Base-by-base conservation (phyloP, 352 stramenopile species). In the Pythium apleroticum region DNA sequence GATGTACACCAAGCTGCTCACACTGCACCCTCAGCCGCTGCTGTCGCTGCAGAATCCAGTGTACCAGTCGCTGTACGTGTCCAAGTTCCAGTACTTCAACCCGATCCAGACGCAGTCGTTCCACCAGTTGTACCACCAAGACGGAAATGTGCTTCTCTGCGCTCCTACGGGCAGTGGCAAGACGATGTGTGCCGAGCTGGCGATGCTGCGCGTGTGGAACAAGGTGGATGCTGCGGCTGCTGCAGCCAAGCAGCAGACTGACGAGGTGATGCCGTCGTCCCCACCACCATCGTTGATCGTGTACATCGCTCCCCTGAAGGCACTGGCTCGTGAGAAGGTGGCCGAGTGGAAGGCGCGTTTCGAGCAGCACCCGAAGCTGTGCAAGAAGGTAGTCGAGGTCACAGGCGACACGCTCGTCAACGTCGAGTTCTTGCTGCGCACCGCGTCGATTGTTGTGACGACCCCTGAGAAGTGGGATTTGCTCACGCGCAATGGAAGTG, bases 391-490 rank as follows among this genome's bases (percentile, higher is more conserved):
- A 10, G 86, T 99, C 22, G 97, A 99, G 76, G 84, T 99, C 19
- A 99, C 96, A 11, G 97, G 97, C 12, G 97, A 99, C 68, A 98
- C 95, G 7, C 90, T 96, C 35, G 96, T 99, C 48, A 97, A 99
- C 62, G 72, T 89, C 19, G 80, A 95, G 49, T 82, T 81, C 46
- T 71, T 97, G 14, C 70, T 99, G 19, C 90, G 91, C 39, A 88
- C 89, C n/a, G 89, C 96, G 1, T 93, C 98, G 64, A 94, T 99
- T 33, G 86, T 99, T 17, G 90, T 99, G 25, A 98, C 97, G 41
- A 99, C 98, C 7, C 96, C 97, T 2, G 97, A 99, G 62, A 98
- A 98, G 67, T 99, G 96, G 96, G 97, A 99, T 77, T 71, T 98
- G 9, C 86, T 99, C 46, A 98, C 96, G 28, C 81, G 98, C 63